Conservation (phyloP, 2,329 filamentous ascomycete species). For the Lasiodiplodia gonubiensis region DNA sequence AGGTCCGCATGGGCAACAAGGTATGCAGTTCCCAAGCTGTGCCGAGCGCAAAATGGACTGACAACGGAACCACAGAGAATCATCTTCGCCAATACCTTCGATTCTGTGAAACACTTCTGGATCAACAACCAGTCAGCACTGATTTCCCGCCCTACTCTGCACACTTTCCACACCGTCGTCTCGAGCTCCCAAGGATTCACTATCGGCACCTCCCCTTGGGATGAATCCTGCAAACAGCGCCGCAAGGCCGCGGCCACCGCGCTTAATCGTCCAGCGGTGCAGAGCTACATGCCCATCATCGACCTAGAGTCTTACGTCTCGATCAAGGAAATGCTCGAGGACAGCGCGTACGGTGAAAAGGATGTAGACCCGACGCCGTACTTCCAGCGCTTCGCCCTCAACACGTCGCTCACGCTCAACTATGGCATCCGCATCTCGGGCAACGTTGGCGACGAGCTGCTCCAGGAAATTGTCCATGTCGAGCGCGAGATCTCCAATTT, state of each 20-base stretch:
- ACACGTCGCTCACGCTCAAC: constrained; percentile 77
- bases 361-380: constrained; percentile 75
- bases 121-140: constrained; percentile 78
- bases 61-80: constrained; percentile 59
- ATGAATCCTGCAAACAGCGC: constrained; percentile 77
- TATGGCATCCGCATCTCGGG: constrained; percentile 79
- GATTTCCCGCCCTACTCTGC: constrained; percentile 77
- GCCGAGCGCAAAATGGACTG: background rate
- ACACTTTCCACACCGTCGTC: constrained; percentile 82
- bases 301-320: constrained; percentile 76
- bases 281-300: constrained; percentile 82
- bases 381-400: constrained; percentile 77
- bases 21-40: constrained; percentile 45
- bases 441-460: constrained; percentile 68
- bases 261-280: constrained; percentile 75
- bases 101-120: constrained; percentile 75
- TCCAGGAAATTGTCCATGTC: constrained; percentile 76
- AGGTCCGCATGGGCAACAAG: constrained; percentile 67
- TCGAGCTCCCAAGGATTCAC: constrained; percentile 80
- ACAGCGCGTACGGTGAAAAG: constrained; percentile 64
- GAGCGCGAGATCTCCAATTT: constrained; percentile 79
- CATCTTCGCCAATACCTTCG: constrained; percentile 79
- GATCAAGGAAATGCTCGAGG: constrained; percentile 72
- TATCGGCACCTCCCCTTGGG: constrained; percentile 83
- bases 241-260: constrained; percentile 81